phyloP scores from a whole-genome alignment of 1,284 basidiomycete genomes.

The Moesziomyces aphidis region DNA sequence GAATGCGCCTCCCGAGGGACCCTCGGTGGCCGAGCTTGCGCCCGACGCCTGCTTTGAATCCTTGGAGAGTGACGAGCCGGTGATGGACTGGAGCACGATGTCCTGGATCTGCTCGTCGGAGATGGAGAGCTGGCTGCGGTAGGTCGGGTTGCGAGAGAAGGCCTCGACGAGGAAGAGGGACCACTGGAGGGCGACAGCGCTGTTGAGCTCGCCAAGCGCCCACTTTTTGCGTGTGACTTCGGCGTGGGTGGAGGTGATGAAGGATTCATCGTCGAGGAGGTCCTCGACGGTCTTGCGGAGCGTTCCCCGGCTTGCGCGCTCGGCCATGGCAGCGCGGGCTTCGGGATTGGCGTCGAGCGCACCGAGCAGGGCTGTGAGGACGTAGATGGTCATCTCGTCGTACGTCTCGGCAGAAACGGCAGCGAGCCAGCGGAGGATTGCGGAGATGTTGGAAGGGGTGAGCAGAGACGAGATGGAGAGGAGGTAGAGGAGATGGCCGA shows the following conservation, averaged over 20 bases:
- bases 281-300: constrained; percentile 40
- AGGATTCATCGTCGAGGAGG: constrained; percentile 57
- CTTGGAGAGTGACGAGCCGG: constrained; percentile 42
- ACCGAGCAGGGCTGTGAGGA: constrained; percentile 77
- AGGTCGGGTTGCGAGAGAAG: constrained; percentile 50
- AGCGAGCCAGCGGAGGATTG: constrained; percentile 51
- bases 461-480: constrained; percentile 59
- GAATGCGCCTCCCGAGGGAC: constrained; percentile 84
- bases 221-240: constrained; percentile 70
- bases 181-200: constrained; percentile 84
- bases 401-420: constrained; percentile 49
- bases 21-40: constrained; percentile 73
- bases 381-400: constrained; percentile 74
- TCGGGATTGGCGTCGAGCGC: constrained; percentile 77
- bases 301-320: constrained; percentile 41
- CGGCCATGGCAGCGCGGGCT: constrained; percentile 49
- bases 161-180: constrained; percentile 73
- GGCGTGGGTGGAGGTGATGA: constrained; percentile 63
- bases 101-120: constrained; percentile 56
- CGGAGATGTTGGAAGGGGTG: constrained; percentile 43
- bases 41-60: constrained; percentile 75
- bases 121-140: constrained; percentile 54
- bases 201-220: constrained; percentile 81
- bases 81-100: constrained; percentile 48
- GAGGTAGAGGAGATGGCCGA: constrained; percentile 62